These are phyloP conservation scores for Linanthus parryae DNA, from an alignment of 148 eudicot species.

Conservation along the genomic window DNA sequence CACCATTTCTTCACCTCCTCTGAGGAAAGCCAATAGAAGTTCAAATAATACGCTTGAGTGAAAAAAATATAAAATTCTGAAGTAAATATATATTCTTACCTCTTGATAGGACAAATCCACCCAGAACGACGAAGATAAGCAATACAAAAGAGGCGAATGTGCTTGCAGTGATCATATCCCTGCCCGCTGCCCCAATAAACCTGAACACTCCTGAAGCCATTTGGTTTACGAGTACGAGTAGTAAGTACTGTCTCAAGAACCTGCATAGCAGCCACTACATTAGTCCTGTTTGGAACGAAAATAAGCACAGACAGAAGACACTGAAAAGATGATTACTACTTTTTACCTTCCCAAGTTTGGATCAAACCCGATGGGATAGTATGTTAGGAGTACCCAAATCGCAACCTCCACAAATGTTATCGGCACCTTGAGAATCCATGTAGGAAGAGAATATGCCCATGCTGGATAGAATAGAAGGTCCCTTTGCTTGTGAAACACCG, in stretches of 20 bases:
- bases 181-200: constrained; percentile 45
- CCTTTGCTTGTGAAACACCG: constrained; percentile 67
- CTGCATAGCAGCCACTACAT: constrained; percentile 25
- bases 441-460: constrained; percentile 77
- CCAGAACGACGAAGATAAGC: constrained; percentile 37
- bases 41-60: neutral
- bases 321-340: neutral
- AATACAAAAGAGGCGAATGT: constrained; percentile 55
- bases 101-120: constrained; percentile 63
- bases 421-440: constrained; percentile 63
- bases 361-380: constrained; percentile 76
- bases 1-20: constrained; percentile 62
- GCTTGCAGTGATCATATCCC: constrained; percentile 51
- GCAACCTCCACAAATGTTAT: constrained; percentile 45
- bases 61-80: neutral
- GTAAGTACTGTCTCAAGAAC: constrained; percentile 47
- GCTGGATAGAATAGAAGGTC: constrained; percentile 66
- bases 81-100: constrained; percentile 23
- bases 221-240: constrained; percentile 44
- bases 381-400: constrained; percentile 36
- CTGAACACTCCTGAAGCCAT: constrained; percentile 57
- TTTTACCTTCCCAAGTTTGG: constrained; percentile 55
- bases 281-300: neutral
- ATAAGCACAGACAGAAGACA: neutral
- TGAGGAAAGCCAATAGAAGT: constrained; percentile 9